These are phyloP conservation scores for Amaranthus palmeri DNA, from an alignment of 148 eudicot genomes.

Conservation along the genomic window DNA sequence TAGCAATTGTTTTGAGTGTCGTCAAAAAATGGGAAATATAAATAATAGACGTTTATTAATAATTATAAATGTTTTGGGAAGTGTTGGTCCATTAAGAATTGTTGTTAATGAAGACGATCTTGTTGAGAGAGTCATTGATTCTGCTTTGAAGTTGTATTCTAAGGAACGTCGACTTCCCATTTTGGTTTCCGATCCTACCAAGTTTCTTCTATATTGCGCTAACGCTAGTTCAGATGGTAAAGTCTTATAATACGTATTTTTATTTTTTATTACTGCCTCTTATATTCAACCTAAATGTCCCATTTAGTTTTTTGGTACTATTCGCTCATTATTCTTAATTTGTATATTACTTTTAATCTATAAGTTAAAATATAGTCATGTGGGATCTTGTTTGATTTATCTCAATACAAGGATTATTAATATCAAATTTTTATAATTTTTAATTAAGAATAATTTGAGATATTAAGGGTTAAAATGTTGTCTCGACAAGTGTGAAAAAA, in stretches of 20 bases:
- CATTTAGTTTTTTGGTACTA: too few species aligned
- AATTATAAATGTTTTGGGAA: conserved; percentile 41
- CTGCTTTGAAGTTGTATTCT: conserved; percentile 37
- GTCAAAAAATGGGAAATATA: background rate
- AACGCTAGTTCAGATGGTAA: conserved; percentile 42
- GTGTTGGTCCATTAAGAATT: conserved; percentile 43
- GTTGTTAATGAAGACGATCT: conserved; percentile 44
- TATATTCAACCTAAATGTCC: too few species aligned
- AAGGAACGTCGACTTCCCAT: conserved; percentile 50
- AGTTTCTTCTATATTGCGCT: conserved; percentile 42
- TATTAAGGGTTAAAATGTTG: too few species aligned
- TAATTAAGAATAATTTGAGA: too few species aligned
- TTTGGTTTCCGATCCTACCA: conserved; percentile 32
- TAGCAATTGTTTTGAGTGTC: conserved; percentile 16
- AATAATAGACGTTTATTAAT: conserved; percentile 30
- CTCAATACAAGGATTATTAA: too few species aligned
- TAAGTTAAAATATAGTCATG: too few species aligned
- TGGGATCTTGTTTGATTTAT: too few species aligned
- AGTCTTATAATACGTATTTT: background rate
- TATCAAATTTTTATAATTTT: too few species aligned
- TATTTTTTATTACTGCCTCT: background rate
- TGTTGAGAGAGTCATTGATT: conserved; percentile 33
- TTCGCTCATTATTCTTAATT: too few species aligned
- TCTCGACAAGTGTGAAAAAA: too few species aligned
- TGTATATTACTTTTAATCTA: too few species aligned